Evolutionary conservation across 306 rosid species (phyloP).

Genomic region (Vigna mungo): DNA sequence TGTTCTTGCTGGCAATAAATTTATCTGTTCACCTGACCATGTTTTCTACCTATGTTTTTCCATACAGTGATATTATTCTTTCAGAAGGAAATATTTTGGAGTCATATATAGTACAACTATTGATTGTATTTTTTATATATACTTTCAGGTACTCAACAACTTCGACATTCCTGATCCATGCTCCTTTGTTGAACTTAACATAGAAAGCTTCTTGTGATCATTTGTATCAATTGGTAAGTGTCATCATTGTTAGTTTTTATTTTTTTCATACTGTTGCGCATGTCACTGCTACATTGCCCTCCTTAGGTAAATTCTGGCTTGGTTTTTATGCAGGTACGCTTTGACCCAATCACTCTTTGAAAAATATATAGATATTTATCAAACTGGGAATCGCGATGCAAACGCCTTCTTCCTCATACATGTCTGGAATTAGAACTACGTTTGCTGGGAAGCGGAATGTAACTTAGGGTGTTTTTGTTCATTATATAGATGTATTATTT

Average conservation of each 20-base stretch:
- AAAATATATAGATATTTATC: constrained; percentile 15
- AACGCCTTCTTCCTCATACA: constrained; percentile 14
- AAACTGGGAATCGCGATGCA: constrained; percentile 32
- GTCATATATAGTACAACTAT: not conserved
- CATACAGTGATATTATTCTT: not conserved
- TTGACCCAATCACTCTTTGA: not conserved
- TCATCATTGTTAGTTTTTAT: constrained; percentile 24
- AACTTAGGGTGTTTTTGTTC: constrained; percentile 33
- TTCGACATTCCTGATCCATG: constrained; percentile 93
- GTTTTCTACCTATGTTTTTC: not conserved
- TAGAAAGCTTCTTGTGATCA: constrained; percentile 67
- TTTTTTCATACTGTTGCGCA: not conserved
- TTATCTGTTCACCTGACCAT: not conserved
- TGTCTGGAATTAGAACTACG: constrained; percentile 25
- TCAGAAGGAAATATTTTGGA: not conserved
- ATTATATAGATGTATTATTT: constrained; percentile 13
- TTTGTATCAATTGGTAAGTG: constrained; percentile 54
- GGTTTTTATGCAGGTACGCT: constrained; percentile 33
- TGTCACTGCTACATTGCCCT: not conserved
- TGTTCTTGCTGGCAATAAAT: constrained; percentile 18
- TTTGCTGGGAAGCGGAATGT: constrained; percentile 23
- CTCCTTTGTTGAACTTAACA: constrained; percentile 79
- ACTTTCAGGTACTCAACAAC: constrained; percentile 78
- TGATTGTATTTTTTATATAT: constrained; percentile 28
- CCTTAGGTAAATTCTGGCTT: not conserved